These are phyloP conservation scores for Murraya koenigii DNA, from an alignment of 345 rosid species.

Conservation along the genomic window DNA sequence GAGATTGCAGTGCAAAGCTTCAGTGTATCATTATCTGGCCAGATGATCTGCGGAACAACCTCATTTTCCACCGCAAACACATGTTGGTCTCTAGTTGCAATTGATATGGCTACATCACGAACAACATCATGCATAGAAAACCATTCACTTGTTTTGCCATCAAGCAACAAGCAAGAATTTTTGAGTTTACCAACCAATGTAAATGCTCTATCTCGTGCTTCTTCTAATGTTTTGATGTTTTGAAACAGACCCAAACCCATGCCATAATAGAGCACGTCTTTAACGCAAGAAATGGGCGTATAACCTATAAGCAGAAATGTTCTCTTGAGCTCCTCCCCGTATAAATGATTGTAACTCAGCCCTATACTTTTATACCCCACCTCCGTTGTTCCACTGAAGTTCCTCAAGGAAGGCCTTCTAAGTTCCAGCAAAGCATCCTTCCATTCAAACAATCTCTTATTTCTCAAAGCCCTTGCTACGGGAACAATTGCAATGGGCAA, in stretches of 20 bases:
- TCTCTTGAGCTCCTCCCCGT: conserved; percentile 8
- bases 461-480: conserved; percentile 19
- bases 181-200: background rate
- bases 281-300: background rate
- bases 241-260: conserved; percentile 25
- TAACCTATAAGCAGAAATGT: conserved; percentile 20
- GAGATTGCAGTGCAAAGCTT: background rate
- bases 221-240: background rate
- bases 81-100: background rate
- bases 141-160: background rate
- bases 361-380: background rate
- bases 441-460: conserved; percentile 6
- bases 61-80: background rate
- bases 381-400: background rate
- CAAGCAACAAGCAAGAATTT: conserved; percentile 6
- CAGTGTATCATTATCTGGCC: background rate
- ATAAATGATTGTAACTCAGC: conserved; percentile 23
- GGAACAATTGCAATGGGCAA: conserved; percentile 28
- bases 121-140: conserved; percentile 15
- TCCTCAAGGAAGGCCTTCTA: background rate
- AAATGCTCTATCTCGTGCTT: background rate
- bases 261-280: conserved; percentile 20
- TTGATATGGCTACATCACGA: conserved; percentile 10
- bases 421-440: conserved; percentile 10
- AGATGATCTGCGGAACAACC: background rate